Conservation (phyloP, 441 rosid genomes). For the Rhodomyrtus psidioides region DNA sequence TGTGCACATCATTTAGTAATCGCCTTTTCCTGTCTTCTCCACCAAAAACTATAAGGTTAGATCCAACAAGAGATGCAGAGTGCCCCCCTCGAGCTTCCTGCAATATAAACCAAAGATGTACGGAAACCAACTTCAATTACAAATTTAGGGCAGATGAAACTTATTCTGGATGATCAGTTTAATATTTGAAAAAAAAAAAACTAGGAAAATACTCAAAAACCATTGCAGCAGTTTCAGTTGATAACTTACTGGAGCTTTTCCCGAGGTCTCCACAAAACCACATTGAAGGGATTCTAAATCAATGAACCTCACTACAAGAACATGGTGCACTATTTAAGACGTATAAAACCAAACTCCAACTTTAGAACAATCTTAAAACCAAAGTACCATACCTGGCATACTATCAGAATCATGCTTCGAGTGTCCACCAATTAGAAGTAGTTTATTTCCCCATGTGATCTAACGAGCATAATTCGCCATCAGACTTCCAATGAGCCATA, state of each 20-base stretch:
- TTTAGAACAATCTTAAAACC: not conserved
- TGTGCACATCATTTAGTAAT: constrained; percentile 70
- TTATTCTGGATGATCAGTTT: not conserved
- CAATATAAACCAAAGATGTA: constrained; percentile 13
- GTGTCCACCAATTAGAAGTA: constrained; percentile 78
- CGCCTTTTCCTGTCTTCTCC: constrained; percentile 83
- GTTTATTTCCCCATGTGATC: constrained; percentile 81
- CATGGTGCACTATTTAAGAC: constrained; percentile 4
- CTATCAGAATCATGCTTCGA: constrained; percentile 53
- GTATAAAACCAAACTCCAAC: not conserved
- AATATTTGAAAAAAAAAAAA: not conserved
- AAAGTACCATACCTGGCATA: constrained; percentile 49
- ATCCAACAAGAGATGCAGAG: constrained; percentile 72
- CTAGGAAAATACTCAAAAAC: not conserved
- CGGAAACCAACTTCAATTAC: constrained; percentile 2
- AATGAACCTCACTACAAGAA: constrained; percentile 61
- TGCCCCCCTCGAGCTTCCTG: constrained; percentile 94
- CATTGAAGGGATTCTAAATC: constrained; percentile 56
- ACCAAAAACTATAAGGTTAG: constrained; percentile 69
- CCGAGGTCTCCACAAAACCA: constrained; percentile 59
- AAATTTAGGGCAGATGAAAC: not conserved
- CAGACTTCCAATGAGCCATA: not conserved
- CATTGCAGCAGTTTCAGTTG: not conserved
- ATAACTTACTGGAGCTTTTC: constrained; percentile 69
- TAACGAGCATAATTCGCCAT: constrained; percentile 16